Conservation (phyloP, 306 rosid genomes). For the Citrullus mucosospermus region DNA sequence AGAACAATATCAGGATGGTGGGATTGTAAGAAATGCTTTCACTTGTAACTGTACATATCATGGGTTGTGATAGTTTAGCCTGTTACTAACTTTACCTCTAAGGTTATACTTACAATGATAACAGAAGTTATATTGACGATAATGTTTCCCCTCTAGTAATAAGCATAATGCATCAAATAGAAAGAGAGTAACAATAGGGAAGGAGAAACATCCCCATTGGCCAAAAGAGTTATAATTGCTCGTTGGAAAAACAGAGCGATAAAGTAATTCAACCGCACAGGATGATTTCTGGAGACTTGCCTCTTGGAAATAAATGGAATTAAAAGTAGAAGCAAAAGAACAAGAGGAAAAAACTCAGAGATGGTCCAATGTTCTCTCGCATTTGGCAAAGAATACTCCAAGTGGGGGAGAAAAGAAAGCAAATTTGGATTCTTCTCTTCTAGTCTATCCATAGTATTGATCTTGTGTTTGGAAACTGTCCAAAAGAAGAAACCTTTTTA, state of each 20-base stretch:
- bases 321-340: not conserved
- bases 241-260: not conserved
- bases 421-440: not conserved
- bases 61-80: too few relatives aligned
- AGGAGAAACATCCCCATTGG: not conserved
- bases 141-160: not conserved
- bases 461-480: not conserved
- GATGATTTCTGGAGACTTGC: not conserved
- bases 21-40: too few relatives aligned
- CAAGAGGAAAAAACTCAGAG: not conserved
- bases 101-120: not conserved
- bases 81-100: not conserved
- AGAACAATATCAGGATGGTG: too few relatives aligned
- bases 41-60: too few relatives aligned
- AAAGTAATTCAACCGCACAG: not conserved
- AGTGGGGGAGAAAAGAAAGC: not conserved
- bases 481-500: not conserved
- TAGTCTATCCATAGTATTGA: not conserved
- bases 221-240: not conserved
- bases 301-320: not conserved
- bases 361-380: not conserved
- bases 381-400: not conserved
- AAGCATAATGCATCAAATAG: not conserved
- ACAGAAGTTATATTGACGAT: not conserved
- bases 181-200: not conserved